Base-by-base conservation (phyloP, 768 basidiomycete species). In the Imleria badia region DNA sequence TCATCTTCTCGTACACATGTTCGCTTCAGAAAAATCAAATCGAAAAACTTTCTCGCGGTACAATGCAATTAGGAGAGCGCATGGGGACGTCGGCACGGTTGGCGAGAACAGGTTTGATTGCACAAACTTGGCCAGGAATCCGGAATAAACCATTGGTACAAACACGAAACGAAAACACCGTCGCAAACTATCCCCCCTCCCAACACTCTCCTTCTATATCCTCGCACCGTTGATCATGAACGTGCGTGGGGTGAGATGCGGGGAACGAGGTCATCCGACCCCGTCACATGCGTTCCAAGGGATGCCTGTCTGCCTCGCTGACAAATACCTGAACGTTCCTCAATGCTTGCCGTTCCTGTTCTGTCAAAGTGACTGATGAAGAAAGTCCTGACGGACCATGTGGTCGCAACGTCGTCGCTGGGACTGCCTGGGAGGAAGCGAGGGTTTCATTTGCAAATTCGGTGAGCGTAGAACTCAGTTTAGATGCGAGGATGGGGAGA, bases 261-360 rank as follows among this genome's bases (percentile, higher is more conserved):
- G 30, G 42, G 38, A 54, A 15, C n/a, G 2, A 11, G 40, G 7
- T 51, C 40, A 38, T n/a, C 23, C n/a, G 26, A 34, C 22, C 31
- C 6, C 6, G 35, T 68, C 74, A 89, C 57, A 88, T 81, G 59
- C 89, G 78, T 51, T 77, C 72, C 46, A 96, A 73, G 7, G 94
- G 94, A 73, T 95, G 87, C 48, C 63, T 71, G 69, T 97, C 94
- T 48, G 73, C 74, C 59, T 78, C 64, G 68, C 91, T 94, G 63
- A 97, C 80, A 41, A 84, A 66, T 31, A 98, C 81, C 54, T 87
- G 80, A 59, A 84, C 39, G 44, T 64, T 66, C 52, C 58, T 58
- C 43, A 70, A 45, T 35, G 54, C 55, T 33, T 66, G 55, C 20
- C 60, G 65, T 34, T 71, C 66, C 38, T 66, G 67, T 22, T 73